Percentiles rank a stretch among this genome's conserved stretches.
Conservation (phyloP, 345 rosid genomes). For the Odontarrhena argentea region DNA sequence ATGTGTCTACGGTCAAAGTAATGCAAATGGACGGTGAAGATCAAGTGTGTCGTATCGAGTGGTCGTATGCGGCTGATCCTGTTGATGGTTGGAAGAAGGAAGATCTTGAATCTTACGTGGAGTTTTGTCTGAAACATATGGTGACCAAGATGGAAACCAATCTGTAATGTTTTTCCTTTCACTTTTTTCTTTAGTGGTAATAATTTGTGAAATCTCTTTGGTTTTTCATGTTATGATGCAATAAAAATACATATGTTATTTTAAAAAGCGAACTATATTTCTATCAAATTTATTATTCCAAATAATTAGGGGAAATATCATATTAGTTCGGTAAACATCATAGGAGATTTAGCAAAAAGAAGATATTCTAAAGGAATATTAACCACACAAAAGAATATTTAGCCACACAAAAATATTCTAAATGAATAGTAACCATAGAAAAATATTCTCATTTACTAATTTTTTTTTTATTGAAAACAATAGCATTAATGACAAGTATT, state of each 20-base stretch:
- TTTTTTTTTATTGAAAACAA: background rate
- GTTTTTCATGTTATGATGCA: background rate
- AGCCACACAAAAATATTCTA: constrained; percentile 12
- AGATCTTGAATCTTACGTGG: constrained; percentile 44
- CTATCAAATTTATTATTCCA: no score
- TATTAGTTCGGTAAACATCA: no score
- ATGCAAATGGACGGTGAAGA: constrained; percentile 32
- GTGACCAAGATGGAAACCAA: constrained; percentile 50
- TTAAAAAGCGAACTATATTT: no score
- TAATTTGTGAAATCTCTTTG: background rate
- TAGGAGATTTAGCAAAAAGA: background rate
- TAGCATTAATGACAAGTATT: constrained; percentile 5
- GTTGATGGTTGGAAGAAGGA: constrained; percentile 55
- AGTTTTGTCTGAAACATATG: constrained; percentile 47
- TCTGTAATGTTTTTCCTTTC: constrained; percentile 20
- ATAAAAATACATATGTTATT: background rate
- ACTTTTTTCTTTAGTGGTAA: background rate
- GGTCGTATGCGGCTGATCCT: constrained; percentile 69
- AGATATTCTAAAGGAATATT: background rate
- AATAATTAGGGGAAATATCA: no score
- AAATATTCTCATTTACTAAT: background rate
- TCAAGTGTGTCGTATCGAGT: constrained; percentile 57
- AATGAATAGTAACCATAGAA: constrained; percentile 8
- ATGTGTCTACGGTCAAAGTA: constrained; percentile 51
- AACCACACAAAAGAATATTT: background rate